Evolutionary conservation across 129 eudicot species (phyloP).

Genomic region (Flaveria ramosissima): DNA sequence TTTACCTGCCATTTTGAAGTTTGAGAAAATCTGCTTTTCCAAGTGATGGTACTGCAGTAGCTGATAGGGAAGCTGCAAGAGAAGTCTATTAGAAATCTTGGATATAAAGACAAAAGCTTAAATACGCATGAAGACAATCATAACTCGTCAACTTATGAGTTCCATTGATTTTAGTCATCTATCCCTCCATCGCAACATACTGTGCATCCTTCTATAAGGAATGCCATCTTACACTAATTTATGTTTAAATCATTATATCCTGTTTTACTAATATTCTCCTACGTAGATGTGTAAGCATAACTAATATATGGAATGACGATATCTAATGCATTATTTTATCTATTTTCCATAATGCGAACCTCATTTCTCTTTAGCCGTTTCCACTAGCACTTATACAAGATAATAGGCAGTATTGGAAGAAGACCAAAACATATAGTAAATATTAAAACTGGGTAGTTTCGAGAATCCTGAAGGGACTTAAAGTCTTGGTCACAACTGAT

Average conservation of each 20-base stretch:
- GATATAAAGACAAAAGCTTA: neutral
- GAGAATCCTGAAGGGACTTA: constrained; percentile 30
- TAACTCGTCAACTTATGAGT: neutral
- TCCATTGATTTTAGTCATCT: neutral
- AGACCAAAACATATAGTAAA: neutral
- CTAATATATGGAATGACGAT: constrained; percentile 5
- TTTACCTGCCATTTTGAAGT: constrained; percentile 98
- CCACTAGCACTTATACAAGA: neutral
- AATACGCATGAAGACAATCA: neutral
- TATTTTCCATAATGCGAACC: neutral
- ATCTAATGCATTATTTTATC: neutral
- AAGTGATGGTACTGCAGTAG: constrained; percentile 60
- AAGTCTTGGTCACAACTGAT: constrained; percentile 43
- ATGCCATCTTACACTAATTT: neutral
- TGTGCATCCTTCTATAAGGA: neutral
- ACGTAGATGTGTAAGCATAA: neutral
- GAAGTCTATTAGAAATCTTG: constrained; percentile 29
- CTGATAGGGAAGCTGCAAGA: constrained; percentile 73
- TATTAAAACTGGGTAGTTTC: constrained; percentile 20
- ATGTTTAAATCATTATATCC: neutral
- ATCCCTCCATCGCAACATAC: neutral
- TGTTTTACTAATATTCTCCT: neutral
- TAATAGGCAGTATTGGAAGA: neutral
- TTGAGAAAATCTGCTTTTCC: constrained; percentile 79
- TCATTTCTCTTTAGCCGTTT: constrained; percentile 1